Conservation (phyloP, 768 basidiomycete genomes). For the Macrolepiota dolichaula region DNA sequence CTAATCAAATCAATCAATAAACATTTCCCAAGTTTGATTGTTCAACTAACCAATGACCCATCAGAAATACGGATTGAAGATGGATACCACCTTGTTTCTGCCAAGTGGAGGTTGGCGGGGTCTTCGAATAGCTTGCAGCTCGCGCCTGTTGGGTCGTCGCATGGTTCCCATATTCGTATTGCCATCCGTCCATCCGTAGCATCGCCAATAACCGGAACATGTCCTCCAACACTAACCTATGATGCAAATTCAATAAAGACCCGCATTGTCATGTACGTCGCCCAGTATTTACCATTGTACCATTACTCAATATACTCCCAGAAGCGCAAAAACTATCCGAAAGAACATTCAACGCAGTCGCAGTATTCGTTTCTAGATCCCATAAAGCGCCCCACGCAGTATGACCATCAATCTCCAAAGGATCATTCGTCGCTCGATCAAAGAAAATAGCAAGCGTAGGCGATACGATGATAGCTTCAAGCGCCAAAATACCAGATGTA, state of each 20-base stretch:
- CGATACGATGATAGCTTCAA: constrained; percentile 26
- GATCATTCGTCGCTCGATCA: constrained; percentile 33
- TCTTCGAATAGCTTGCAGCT: constrained; percentile 34
- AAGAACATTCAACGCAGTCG: constrained; percentile 28
- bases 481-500: constrained; percentile 23
- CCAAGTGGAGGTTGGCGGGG: constrained; percentile 28
- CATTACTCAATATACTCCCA: constrained; percentile 37
- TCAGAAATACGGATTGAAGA: constrained; percentile 30
- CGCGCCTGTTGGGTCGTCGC: constrained; percentile 23
- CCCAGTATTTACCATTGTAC: constrained; percentile 30
- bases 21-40: neutral
- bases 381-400: constrained; percentile 44
- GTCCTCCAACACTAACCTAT: constrained; percentile 28
- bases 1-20: constrained; percentile 5
- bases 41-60: constrained; percentile 26
- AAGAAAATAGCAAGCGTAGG: constrained; percentile 26
- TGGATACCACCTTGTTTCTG: constrained; percentile 39
- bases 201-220: constrained; percentile 22
- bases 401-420: constrained; percentile 35
- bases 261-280: too few relatives aligned
- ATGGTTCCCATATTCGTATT: constrained; percentile 36
- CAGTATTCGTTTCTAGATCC: constrained; percentile 35
- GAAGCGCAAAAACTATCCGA: constrained; percentile 42
- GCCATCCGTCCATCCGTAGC: constrained; percentile 32
- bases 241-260: neutral